These are phyloP conservation scores for Papiliotrema laurentii DNA, from an alignment of 1,284 basidiomycete species.

Conservation along the genomic window DNA sequence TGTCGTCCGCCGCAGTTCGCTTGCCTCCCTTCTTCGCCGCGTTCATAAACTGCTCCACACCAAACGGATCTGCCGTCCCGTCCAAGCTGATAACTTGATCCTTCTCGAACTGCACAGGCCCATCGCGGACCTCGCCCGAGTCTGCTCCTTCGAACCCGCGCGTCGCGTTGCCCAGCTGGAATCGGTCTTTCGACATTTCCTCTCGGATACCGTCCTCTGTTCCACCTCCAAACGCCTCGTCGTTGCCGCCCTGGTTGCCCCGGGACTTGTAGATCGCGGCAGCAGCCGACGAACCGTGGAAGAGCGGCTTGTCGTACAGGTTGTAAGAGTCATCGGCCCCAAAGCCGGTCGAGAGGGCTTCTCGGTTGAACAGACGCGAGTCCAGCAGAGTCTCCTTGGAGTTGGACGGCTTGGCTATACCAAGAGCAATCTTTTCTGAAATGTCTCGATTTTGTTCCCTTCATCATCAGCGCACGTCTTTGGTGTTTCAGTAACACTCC, in stretches of 20 bases:
- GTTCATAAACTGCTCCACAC: conserved; percentile 93
- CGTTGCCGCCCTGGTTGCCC: conserved; percentile 69
- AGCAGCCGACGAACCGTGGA: conserved; percentile 91
- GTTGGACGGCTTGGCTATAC: conserved; percentile 90
- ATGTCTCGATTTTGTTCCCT: conserved; percentile 95
- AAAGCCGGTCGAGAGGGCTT: conserved; percentile 73
- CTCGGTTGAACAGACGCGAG: conserved; percentile 94
- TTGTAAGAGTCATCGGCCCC: conserved; percentile 91
- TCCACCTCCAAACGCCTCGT: conserved; percentile 86
- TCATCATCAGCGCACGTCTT: not conserved
- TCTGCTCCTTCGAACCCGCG: conserved; percentile 70
- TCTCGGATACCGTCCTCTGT: conserved; percentile 88
- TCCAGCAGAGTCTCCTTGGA: conserved; percentile 97
- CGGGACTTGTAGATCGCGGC: conserved; percentile 96
- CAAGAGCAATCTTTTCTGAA: conserved; percentile 97
- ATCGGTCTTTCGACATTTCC: conserved; percentile 89
- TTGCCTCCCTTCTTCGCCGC: conserved; percentile 93
- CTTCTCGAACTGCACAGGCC: conserved; percentile 99
- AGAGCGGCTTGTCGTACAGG: conserved; percentile 90
- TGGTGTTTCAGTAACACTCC: not conserved
- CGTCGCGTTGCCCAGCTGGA: conserved; percentile 76
- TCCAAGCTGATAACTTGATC: conserved; percentile 58
- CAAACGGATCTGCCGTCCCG: conserved; percentile 77
- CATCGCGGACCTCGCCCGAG: conserved; percentile 69
- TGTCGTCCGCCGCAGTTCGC: conserved; percentile 55